Evolutionary conservation across 306 rosid species (phyloP), one percentile per base, ranked within the genome.

Genomic region (Gillenia trifoliata): DNA sequence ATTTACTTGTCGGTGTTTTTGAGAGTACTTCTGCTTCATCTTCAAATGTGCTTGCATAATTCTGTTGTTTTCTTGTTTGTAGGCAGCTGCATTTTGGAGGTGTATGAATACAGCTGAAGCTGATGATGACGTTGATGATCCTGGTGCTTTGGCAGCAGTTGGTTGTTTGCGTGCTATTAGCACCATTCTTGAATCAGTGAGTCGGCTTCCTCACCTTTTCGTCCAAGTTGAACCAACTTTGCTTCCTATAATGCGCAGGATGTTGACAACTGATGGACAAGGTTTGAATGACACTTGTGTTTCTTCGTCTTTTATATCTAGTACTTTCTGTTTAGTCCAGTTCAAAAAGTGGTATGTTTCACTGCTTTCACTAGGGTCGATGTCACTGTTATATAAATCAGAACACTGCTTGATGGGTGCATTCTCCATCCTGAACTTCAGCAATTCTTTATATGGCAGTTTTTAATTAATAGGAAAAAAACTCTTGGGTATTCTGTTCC

Each of bases 81-180:
- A 91, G 93, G 93, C 97, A 8, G 88, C 92, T 62, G 93, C 98
- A 62, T 93, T 93, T 84, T 91, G 97, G 97, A 91, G 98, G 89
- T 91, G 96, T 81, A 91, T 91, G 90, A 88, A 87, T 81, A 85
- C 90, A n/a, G 91, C 97, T 68, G 97, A 93, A 82, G 91, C 90
- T 68, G 98, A 91, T 22, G 97, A 90, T 20, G 98, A 93, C 15
- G 91, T 73, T 56, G 98, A 93, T 76, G 98, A 93, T 84, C 86
- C 96, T 19, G 96, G 97, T 78, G 97, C 98, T 43, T 82, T 91
- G 73, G 97, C 97, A 54, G 98, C 97, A 66, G 96, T 93, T 84
- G 96, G 98, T 68, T 93, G 98, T 81, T 83, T 93, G 83, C 96
- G 91, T 74, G 98, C 97, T 64, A 93, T 93, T 64, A 91, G 97